Evolutionary conservation across 768 basidiomycete genomes (phyloP).

Genomic region (Daedaleopsis nitida): DNA sequence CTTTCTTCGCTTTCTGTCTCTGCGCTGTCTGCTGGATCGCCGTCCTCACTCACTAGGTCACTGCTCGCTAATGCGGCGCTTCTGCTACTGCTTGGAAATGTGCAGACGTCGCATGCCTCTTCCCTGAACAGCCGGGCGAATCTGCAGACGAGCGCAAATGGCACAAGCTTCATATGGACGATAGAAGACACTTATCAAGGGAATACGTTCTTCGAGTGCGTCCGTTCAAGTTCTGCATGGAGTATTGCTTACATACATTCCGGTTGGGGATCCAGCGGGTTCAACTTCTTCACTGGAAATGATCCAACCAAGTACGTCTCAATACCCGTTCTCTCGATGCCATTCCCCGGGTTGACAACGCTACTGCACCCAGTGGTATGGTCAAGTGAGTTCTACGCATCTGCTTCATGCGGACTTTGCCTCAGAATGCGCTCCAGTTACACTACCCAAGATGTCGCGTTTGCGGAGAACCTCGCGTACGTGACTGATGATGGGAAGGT

Average conservation of each 20-base stretch:
- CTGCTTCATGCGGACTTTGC: background rate
- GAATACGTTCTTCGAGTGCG: conserved; percentile 68
- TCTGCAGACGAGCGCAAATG: conserved; percentile 46
- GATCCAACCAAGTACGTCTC: conserved; percentile 70
- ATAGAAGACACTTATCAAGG: conserved; percentile 69
- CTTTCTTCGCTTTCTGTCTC: conserved; percentile 18
- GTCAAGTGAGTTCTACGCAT: conserved; percentile 56
- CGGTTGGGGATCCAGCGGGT: conserved; percentile 43
- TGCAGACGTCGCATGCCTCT: conserved; percentile 1
- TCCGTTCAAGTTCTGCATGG: conserved; percentile 18
- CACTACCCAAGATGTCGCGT: conserved; percentile 56
- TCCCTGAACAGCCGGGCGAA: conserved; percentile 15
- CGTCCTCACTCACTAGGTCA: background rate
- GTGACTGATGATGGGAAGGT: conserved; percentile 59
- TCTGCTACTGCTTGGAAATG: background rate
- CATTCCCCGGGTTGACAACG: conserved; percentile 19
- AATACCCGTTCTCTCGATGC: conserved; percentile 3
- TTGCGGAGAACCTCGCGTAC: conserved; percentile 55
- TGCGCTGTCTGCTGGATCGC: background rate
- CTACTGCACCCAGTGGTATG: conserved; percentile 51
- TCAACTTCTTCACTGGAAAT: conserved; percentile 54
- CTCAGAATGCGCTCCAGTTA: conserved; percentile 46
- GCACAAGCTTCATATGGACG: conserved; percentile 62
- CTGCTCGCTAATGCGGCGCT: background rate
- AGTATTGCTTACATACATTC: background rate